Percentiles rank a stretch among this genome's conserved stretches.
phyloP scores from a whole-genome alignment of 306 rosid species.

The Sesbania bispinosa region DNA sequence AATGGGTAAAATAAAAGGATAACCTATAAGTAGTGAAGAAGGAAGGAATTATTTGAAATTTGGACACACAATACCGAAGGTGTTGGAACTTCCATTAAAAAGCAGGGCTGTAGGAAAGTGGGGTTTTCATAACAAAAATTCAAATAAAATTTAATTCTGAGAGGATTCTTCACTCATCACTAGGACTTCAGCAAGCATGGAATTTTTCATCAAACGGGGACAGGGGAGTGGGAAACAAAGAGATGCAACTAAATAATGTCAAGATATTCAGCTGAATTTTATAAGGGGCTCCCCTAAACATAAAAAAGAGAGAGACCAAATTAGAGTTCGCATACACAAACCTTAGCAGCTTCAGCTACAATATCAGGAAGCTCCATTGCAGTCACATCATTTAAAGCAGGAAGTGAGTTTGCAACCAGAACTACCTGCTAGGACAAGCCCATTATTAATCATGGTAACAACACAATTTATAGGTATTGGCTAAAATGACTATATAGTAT shows the following conservation, averaged over 20 bases:
- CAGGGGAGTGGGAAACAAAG: neutral
- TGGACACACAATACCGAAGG: neutral
- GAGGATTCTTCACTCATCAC: neutral
- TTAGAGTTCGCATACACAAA: conserved; percentile 26
- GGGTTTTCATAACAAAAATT: neutral
- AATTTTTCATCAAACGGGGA: neutral
- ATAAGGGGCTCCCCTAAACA: neutral
- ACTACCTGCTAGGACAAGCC: conserved; percentile 63
- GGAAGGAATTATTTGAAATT: neutral
- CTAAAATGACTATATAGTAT: neutral
- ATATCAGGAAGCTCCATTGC: conserved; percentile 98
- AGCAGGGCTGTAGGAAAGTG: neutral
- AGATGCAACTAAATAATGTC: neutral
- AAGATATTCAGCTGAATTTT: conserved; percentile 9
- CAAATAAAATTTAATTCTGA: neutral
- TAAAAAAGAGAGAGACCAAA: neutral
- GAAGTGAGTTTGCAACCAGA: conserved; percentile 92
- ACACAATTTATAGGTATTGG: conserved; percentile 8
- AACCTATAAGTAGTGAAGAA: neutral
- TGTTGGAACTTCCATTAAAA: neutral
- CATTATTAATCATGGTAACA: neutral
- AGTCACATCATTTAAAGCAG: conserved; percentile 92
- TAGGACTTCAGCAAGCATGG: neutral
- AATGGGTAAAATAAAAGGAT: neutral
- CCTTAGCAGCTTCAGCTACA: conserved; percentile 99